Evolutionary conservation across 2,329 filamentous ascomycete genomes (phyloP), one percentile per base, ranked within the genome.

Genomic region (Fusarium protoensiforme): DNA sequence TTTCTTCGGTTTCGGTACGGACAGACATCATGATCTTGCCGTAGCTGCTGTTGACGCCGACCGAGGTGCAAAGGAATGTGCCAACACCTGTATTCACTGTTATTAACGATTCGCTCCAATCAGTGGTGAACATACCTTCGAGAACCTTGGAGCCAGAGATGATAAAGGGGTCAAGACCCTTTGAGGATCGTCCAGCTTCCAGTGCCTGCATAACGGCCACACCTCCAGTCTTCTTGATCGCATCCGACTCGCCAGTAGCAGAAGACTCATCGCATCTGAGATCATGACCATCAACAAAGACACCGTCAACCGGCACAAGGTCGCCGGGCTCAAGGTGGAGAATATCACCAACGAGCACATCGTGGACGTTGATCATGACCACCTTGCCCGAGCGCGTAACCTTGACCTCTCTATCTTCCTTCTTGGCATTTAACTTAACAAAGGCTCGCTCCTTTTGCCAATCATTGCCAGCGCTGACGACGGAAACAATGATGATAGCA

Each of bases 271-370:
- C 54, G 2, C 54, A 57, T 18, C n/a, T 38, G 13, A 57, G 35
- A 8, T 27, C 54, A 29, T 57, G 54, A 1, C 54, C 54, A 38
- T 57, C 22, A 24, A 57, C 2, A 36, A 57, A 57, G 18, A 38
- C 10, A n/a, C 33, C 54, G 2, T 57, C 54, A 1, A 57, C 54
- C 1, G 54, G 54, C 1, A 57, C 54, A 11, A 57, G 33, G 92
- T 87, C 54, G 5, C 54, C 54, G 2, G 54, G 54, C 8, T 57
- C 54, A 24, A 57, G 33, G 4, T 38, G 35, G 54, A 93, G 84
- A 2, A 94, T 85, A 77, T 94, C 92, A 38, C 92, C 92, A 10
- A 92, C 91, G 48, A 92, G 85, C 46, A 93, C 84, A 67, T 93
- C 90, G 72, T 89, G 89, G 3, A 93, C 87, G 0, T 89, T 90